A percentile compares a stretch with the other conserved stretches of the same genome.
Evolutionary conservation across 495 filamentous ascomycete species (phyloP).

Genomic region (Cryomyces minteri): DNA sequence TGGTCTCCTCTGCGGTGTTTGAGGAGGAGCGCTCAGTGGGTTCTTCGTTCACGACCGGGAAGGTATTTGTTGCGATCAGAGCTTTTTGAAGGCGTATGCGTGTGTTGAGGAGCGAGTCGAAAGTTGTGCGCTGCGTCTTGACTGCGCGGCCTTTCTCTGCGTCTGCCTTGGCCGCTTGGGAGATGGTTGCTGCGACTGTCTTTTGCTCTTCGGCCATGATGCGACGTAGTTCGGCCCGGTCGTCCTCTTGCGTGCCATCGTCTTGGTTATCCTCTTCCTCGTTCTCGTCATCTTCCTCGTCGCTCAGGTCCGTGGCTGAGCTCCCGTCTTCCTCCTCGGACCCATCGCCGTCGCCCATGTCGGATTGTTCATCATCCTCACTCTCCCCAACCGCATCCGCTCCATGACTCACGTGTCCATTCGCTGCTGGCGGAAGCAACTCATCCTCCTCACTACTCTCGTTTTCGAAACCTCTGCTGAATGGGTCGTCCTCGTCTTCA

Average conservation of each 20-base stretch:
- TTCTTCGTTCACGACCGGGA: slow-evolving; percentile 14
- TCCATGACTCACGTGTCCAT: slow-evolving; percentile 1
- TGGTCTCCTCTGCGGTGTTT: slow-evolving; percentile 19
- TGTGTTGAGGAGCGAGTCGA: slow-evolving; percentile 71
- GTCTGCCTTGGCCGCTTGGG: slow-evolving; percentile 58
- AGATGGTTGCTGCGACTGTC: slow-evolving; percentile 46
- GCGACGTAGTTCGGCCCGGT: slow-evolving; percentile 41
- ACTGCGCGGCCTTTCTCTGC: slow-evolving; percentile 72
- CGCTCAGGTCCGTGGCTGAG: neutral
- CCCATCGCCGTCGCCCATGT: slow-evolving; percentile 16
- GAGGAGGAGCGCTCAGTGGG: slow-evolving; percentile 5
- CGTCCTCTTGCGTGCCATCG: slow-evolving; percentile 23
- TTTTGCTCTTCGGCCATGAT: slow-evolving; percentile 59
- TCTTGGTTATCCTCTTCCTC: slow-evolving; percentile 18
- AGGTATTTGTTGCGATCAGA: slow-evolving; percentile 60
- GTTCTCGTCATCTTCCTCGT: slow-evolving; percentile 15
- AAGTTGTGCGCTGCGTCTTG: slow-evolving; percentile 62
- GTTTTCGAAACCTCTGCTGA: slow-evolving; percentile 18
- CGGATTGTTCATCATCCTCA: slow-evolving; percentile 4
- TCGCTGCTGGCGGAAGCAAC: slow-evolving; percentile 31
- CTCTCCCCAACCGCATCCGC: neutral
- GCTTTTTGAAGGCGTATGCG: slow-evolving; percentile 87
- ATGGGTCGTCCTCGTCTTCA: slow-evolving; percentile 24
- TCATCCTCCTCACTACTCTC: slow-evolving; percentile 22
- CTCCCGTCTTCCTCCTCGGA: slow-evolving; percentile 15